These are phyloP conservation scores for Cinchona pubescens DNA, from an alignment of 257 asterid species.

Conservation along the genomic window DNA sequence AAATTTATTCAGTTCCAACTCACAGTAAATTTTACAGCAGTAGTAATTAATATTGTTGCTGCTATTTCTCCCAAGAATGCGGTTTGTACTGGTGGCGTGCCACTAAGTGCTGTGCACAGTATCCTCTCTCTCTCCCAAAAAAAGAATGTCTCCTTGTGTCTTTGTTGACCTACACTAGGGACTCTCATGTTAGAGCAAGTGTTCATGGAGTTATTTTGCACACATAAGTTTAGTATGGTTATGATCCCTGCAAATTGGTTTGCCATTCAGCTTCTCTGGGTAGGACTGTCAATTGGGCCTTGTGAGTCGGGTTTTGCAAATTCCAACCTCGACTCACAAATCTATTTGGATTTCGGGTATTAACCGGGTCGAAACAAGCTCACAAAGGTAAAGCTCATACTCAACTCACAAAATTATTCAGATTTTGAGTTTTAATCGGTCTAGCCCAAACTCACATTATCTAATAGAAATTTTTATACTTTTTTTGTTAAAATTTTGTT, in stretches of 20 bases:
- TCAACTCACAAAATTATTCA: no score
- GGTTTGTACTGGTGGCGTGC: constrained; percentile 90
- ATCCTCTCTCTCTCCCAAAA: constrained; percentile 10
- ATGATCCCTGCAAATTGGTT: neutral
- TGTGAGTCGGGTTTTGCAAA: no score
- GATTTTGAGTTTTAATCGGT: no score
- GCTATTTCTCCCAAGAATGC: no score
- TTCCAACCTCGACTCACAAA: no score
- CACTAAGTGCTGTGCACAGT: constrained; percentile 93
- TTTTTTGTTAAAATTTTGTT: no score
- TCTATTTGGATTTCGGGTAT: no score
- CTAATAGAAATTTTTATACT: no score
- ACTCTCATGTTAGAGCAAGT: neutral
- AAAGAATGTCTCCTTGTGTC: neutral
- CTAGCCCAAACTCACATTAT: no score
- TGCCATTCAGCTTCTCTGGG: constrained; percentile 87
- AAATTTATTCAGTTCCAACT: constrained; percentile 96
- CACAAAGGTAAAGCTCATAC: no score
- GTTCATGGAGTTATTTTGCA: neutral
- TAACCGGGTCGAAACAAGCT: no score
- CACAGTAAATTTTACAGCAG: constrained; percentile 93
- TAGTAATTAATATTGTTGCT: constrained; percentile 82
- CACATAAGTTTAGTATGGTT: neutral
- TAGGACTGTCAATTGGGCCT: no score
- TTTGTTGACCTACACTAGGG: neutral